Percentiles rank a stretch among this genome's conserved stretches.
These are phyloP conservation scores for Cinchona pubescens DNA, from an alignment of 257 asterid species.

Conservation along the genomic window DNA sequence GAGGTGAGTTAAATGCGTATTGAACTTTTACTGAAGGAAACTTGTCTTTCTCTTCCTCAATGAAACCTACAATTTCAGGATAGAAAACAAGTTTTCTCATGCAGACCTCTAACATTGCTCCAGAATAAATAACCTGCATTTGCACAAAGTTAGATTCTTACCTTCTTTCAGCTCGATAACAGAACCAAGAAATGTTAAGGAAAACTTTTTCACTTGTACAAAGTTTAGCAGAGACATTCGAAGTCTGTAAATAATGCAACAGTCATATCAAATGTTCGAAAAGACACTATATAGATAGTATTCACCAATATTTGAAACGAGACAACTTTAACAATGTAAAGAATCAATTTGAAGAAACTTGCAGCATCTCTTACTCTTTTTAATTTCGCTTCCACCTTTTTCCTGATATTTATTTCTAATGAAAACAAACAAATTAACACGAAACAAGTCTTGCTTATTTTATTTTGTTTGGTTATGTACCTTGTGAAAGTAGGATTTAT, in stretches of 20 bases:
- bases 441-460: too few species aligned
- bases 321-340: background rate
- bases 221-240: too few species aligned
- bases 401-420: too few species aligned
- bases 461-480: background rate
- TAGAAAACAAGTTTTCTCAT: conserved; percentile 94
- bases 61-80: conserved; percentile 84
- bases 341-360: background rate
- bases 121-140: conserved; percentile 66
- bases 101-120: conserved; percentile 86
- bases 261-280: background rate
- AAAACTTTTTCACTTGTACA: background rate
- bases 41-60: conserved; percentile 87
- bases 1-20: conserved; percentile 84
- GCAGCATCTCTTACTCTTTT: background rate
- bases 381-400: too few species aligned
- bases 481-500: too few species aligned
- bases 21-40: conserved; percentile 73
- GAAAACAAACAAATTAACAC: too few species aligned
- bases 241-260: too few species aligned
- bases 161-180: background rate
- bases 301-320: background rate
- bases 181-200: background rate
- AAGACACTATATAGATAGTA: background rate
- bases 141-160: conserved; percentile 10